Evolutionary conservation across 805 yeast genomes (phyloP).

Genomic region (Komagataella pseudopastoris): DNA sequence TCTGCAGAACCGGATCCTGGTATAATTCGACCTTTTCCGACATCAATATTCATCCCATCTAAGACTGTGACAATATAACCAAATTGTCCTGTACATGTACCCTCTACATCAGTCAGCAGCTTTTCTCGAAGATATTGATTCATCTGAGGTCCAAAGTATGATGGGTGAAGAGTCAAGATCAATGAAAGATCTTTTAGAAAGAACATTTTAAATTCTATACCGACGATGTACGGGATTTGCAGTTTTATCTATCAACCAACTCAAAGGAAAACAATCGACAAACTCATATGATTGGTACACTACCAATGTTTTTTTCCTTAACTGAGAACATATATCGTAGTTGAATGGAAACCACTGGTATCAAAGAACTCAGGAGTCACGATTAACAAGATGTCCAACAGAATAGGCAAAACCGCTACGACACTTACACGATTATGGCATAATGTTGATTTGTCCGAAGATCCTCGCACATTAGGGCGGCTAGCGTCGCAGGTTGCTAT

Average conservation of each 20-base stretch:
- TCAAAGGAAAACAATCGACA: neutral
- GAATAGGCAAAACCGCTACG: slow-evolving; percentile 43
- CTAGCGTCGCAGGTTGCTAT: slow-evolving; percentile 81
- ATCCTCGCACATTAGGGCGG: slow-evolving; percentile 80
- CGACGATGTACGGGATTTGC: neutral
- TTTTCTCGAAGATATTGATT: slow-evolving; percentile 83
- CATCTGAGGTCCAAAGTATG: slow-evolving; percentile 97
- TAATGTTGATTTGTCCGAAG: slow-evolving; percentile 82
- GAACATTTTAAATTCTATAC: slow-evolving; percentile 3
- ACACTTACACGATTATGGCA: slow-evolving; percentile 90
- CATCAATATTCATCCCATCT: slow-evolving; percentile 89
- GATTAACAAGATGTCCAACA: slow-evolving; percentile 25
- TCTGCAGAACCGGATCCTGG: slow-evolving; percentile 93
- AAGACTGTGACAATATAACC: slow-evolving; percentile 94
- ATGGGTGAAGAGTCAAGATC: slow-evolving; percentile 89
- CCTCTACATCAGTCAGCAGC: slow-evolving; percentile 90
- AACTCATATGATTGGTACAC: neutral
- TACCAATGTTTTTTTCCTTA: neutral
- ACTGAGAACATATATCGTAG: too few species aligned
- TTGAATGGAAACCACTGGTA: neutral
- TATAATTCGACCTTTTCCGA: slow-evolving; percentile 84
- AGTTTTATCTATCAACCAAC: neutral
- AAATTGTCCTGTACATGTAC: slow-evolving; percentile 97
- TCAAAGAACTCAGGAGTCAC: neutral
- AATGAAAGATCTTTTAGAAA: slow-evolving; percentile 70